These are phyloP conservation scores for Fusarium anguioides DNA, from an alignment of 2,329 filamentous ascomycete genomes.

Conservation along the genomic window DNA sequence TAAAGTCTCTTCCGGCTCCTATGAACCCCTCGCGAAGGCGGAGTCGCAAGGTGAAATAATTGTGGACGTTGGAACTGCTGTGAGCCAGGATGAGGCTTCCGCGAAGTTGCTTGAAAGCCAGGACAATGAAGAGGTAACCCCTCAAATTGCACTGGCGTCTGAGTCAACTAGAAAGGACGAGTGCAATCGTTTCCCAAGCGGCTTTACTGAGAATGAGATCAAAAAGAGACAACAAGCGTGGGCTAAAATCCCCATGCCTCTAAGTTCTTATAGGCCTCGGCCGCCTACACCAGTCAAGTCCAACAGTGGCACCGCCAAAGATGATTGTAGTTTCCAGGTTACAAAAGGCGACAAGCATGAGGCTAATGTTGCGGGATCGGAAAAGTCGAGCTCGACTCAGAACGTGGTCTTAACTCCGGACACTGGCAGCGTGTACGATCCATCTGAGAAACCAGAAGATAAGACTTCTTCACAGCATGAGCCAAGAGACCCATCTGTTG, in stretches of 20 bases:
- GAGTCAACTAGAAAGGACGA: background rate
- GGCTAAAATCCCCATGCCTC: slow-evolving; percentile 51
- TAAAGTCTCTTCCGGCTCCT: background rate
- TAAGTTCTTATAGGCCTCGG: slow-evolving; percentile 40
- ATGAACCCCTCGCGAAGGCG: background rate
- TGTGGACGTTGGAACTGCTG: background rate
- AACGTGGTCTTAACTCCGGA: slow-evolving; percentile 22
- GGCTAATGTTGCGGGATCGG: slow-evolving; percentile 3
- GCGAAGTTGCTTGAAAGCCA: background rate
- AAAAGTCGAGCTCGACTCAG: slow-evolving; percentile 23
- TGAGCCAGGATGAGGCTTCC: background rate
- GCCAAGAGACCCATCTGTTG: background rate
- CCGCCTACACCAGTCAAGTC: slow-evolving; percentile 8
- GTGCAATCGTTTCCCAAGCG: slow-evolving; percentile 31
- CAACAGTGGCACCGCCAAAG: background rate
- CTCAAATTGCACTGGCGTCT: background rate
- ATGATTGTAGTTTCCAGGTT: background rate
- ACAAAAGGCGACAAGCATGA: slow-evolving; percentile 7
- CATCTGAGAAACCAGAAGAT: slow-evolving; percentile 1
- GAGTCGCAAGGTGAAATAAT: background rate
- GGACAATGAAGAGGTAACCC: background rate
- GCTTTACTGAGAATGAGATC: slow-evolving; percentile 49
- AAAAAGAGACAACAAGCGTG: slow-evolving; percentile 48
- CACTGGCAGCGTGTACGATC: slow-evolving; percentile 16
- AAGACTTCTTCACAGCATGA: background rate